A percentile compares a stretch with the other conserved stretches of the same genome.
Conservation (phyloP, 345 rosid species). For the Ricinus communis region DNA sequence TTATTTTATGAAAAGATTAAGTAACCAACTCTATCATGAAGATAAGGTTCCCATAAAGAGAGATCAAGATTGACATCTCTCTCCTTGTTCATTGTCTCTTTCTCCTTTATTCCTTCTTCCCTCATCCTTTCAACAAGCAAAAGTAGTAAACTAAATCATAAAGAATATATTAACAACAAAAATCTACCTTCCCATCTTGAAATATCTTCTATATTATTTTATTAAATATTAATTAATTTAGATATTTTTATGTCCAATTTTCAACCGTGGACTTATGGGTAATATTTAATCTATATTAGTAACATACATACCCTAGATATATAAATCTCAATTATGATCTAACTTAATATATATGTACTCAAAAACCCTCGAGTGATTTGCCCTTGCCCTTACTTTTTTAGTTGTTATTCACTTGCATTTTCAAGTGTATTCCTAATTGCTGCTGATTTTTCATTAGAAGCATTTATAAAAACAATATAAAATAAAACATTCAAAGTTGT, state of each 20-base stretch:
- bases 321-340: too few species aligned
- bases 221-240: not conserved
- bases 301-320: too few species aligned
- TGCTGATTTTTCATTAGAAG: too few species aligned
- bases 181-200: not conserved
- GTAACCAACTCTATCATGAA: slow-evolving; percentile 4
- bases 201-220: slow-evolving; percentile 1
- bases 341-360: too few species aligned
- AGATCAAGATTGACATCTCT: not conserved
- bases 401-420: too few species aligned
- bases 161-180: not conserved
- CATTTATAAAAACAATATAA: too few species aligned
- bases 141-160: not conserved
- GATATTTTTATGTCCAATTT: not conserved
- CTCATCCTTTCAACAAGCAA: not conserved
- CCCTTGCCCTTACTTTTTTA: too few species aligned
- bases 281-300: too few species aligned
- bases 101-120: slow-evolving; percentile 3
- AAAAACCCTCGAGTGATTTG: too few species aligned
- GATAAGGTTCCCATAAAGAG: slow-evolving; percentile 1
- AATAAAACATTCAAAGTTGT: too few species aligned
- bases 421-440: too few species aligned
- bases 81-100: not conserved
- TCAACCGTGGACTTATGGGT: too few species aligned
- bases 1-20: slow-evolving; percentile 2